Base-by-base conservation (phyloP, 306 rosid genomes). In the Phaseolus lunatus region DNA sequence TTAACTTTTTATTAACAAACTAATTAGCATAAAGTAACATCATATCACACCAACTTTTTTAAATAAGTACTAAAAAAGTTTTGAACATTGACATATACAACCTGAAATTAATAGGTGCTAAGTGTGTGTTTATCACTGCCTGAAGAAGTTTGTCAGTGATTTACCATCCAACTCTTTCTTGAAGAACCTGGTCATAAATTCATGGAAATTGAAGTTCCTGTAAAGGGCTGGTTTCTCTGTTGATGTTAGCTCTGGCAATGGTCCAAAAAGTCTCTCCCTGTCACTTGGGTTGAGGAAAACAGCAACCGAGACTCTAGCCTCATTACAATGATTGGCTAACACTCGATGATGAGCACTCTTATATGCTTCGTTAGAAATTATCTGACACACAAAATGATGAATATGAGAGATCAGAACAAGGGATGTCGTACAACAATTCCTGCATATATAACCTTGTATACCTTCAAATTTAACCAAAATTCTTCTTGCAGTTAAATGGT, bases 321-420 rank as follows among this genome's bases (percentile, higher is more conserved):
- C 91, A 0, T 5, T 0, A 9, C 66, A 10, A 2, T 86, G 2
- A 72, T 94, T 91, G 4, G 97, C 98, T 57, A 87, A 43, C 53
- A 91, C 98, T 43, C 97, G 67, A 62, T 94, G 97, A 75, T 88
- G 87, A 24, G 85, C 97, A 53, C 97, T 94, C 74, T 83, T 90
- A 52, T 91, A 91, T 31, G 81, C 81, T 9, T 87, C 94, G 4
- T 94, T 90, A 4, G 97, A 85, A 12, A 88, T 53, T 13, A 90
- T 84, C 97, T 91, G 70, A 15, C 2, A 31, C 12, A 18, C 45
- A 72, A 64, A 76, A 22, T 59, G 0, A 37, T 15, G 39, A 20
- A 71, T 27, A 39, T 61, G 3, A 76, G 45, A 33, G 2, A n/a
- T 48, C 20, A 31, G 35, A 31, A 31, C n/a, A n/a, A n/a, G n/a